These are phyloP conservation scores for Hypholoma fasciculare DNA, from an alignment of 768 basidiomycete genomes.

Conservation along the genomic window DNA sequence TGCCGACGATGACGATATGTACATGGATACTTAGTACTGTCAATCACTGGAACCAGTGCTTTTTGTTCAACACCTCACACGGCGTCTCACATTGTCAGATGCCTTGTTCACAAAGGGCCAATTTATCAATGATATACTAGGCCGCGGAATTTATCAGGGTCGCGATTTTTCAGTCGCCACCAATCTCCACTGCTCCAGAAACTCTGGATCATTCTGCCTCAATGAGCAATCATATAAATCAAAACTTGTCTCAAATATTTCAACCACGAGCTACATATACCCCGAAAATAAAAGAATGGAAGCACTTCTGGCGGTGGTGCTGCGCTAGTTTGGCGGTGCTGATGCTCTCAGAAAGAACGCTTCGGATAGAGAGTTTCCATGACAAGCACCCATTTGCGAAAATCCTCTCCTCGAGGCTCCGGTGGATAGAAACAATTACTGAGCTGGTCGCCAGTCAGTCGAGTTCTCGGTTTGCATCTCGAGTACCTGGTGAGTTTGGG, in stretches of 20 bases:
- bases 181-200: no score
- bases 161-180: no score
- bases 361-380: constrained; percentile 11
- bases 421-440: constrained; percentile 3
- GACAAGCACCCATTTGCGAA: constrained; percentile 13
- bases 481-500: not conserved
- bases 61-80: no score
- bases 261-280: not conserved
- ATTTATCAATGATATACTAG: no score
- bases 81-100: not conserved
- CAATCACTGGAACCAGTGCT: no score
- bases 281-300: not conserved
- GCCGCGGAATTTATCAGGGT: no score
- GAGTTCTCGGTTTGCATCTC: not conserved
- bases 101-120: not conserved
- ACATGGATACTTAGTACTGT: not conserved
- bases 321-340: not conserved
- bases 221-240: no score
- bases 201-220: no score
- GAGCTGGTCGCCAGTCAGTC: constrained; percentile 9
- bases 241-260: no score
- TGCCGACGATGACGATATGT: constrained; percentile 4
- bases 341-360: not conserved
- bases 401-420: constrained; percentile 10
- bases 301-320: not conserved